Base-by-base conservation (phyloP, 129 eudicot species). In the Chrysanthemum lavandulifolium region DNA sequence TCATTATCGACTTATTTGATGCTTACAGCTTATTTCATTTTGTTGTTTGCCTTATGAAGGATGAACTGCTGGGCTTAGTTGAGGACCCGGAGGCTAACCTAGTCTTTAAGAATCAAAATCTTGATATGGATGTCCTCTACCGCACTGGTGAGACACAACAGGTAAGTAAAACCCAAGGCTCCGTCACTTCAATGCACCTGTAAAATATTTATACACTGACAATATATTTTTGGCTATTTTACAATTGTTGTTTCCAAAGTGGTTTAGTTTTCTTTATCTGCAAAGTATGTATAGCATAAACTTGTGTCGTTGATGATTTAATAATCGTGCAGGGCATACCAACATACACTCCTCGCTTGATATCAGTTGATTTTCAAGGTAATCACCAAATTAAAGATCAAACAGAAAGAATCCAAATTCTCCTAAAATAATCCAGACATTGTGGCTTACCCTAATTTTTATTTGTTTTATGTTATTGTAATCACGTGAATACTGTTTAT, bases 261-360 rank as follows among this genome's bases (percentile, higher is more conserved):
- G 56, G 27, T 45, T 65, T 40, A 40, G 45, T 40, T 40, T 40
- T 33, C 19, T 64, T 51, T 21, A 23, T 52, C 29, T 74, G 13
- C 51, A n/a, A 7, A 25, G 69, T 67, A 67, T 16, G 3, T 19
- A 18, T 59, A 12, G 4, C 29, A 36, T 66, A 58, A 54, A 18
- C 5, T 13, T 14, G 56, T 67, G 31, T 77, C 64, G 27, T 73
- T 65, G 61, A 8, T 50, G 2, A 36, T 48, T 59, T 52, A 45
- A 11, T 40, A 72, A 53, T 31, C 68, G 10, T 31, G 75, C 92
- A 93, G 98, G 96, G 98, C 45, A 65, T 84, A 68, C 73, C 76
- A 64, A 93, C 98, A 0, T 93, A 89, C 77, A 93, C 96, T 2
- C 98, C 98, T 74, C 95, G 98, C 73, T 61, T 93, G 87, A 81